A percentile compares a stretch with the other conserved stretches of the same genome.
Evolutionary conservation across 2,329 filamentous ascomycete genomes (phyloP).

Genomic region (Annulohypoxylon truncatum): DNA sequence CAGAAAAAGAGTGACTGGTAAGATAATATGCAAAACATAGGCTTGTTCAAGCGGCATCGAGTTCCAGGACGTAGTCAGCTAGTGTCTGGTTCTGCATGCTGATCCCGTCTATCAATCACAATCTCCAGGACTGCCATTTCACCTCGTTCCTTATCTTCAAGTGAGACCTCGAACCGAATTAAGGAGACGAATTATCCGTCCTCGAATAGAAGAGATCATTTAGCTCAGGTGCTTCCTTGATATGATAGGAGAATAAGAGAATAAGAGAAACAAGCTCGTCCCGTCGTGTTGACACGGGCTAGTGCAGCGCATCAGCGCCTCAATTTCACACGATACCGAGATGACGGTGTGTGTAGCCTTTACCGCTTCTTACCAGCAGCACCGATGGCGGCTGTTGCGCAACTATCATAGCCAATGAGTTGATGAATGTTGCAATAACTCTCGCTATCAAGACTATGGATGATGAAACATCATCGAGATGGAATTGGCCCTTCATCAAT

Average conservation of each 20-base stretch:
- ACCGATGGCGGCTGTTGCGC: slow-evolving; percentile 31
- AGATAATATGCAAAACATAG: slow-evolving; percentile 34
- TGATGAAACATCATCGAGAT: slow-evolving; percentile 32
- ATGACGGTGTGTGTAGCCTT: slow-evolving; percentile 12
- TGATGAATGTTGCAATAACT: slow-evolving; percentile 36
- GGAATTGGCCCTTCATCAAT: slow-evolving; percentile 18
- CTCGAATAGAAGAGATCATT: slow-evolving; percentile 12
- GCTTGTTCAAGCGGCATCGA: slow-evolving; percentile 13
- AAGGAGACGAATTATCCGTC: slow-evolving; percentile 2
- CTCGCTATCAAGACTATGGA: slow-evolving; percentile 33
- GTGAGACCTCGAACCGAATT: slow-evolving; percentile 10
- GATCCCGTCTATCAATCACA: slow-evolving; percentile 32
- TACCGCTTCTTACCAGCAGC: slow-evolving; percentile 33
- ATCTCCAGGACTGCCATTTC: slow-evolving; percentile 16
- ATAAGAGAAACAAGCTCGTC: slow-evolving; percentile 19
- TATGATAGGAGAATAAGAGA: slow-evolving; percentile 9
- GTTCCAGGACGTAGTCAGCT: slow-evolving; percentile 10
- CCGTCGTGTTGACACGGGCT: slow-evolving; percentile 13
- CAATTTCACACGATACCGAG: slow-evolving; percentile 1
- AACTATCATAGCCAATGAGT: slow-evolving; percentile 29
- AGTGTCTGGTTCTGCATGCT: slow-evolving; percentile 11
- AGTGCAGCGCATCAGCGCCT: slow-evolving; percentile 18
- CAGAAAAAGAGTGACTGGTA: slow-evolving; percentile 10
- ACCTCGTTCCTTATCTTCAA: slow-evolving; percentile 22
- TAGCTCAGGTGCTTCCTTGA: not conserved